Evolutionary conservation across 1,284 basidiomycete genomes (phyloP).

Genomic region (Phylloboletellus chloephorus): DNA sequence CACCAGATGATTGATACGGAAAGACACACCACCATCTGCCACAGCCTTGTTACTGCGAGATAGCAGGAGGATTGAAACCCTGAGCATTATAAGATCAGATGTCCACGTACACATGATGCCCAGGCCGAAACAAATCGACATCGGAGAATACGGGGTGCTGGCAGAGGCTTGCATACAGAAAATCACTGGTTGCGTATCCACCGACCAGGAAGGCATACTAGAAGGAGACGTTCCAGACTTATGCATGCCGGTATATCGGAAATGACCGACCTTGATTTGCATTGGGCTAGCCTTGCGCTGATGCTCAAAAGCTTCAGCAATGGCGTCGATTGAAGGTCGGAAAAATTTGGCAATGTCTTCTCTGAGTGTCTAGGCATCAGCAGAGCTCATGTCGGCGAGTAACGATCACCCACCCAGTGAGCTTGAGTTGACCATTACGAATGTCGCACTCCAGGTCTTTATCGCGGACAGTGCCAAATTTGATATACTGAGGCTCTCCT

Average conservation of each 20-base stretch:
- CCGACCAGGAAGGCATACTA: slow-evolving; percentile 33
- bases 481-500: slow-evolving; percentile 40
- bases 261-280: slow-evolving; percentile 28
- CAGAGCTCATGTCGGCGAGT: not conserved
- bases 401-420: slow-evolving; percentile 34
- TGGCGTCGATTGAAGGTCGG: slow-evolving; percentile 41
- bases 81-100: no score
- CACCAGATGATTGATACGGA: slow-evolving; percentile 46
- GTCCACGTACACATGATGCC: slow-evolving; percentile 35
- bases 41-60: slow-evolving; percentile 58
- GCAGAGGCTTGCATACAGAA: slow-evolving; percentile 38
- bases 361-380: slow-evolving; percentile 19
- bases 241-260: not conserved
- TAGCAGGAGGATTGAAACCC: no score
- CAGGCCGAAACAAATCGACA: slow-evolving; percentile 34
- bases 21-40: slow-evolving; percentile 49
- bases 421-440: slow-evolving; percentile 39
- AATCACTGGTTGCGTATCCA: slow-evolving; percentile 48
- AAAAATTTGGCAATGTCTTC: slow-evolving; percentile 40
- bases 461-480: slow-evolving; percentile 43
- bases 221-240: not conserved
- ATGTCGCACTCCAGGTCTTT: slow-evolving; percentile 41
- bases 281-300: slow-evolving; percentile 29
- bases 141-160: slow-evolving; percentile 25
- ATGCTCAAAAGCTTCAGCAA: slow-evolving; percentile 35